Evolutionary conservation across 2,329 filamentous ascomycete genomes (phyloP).

Genomic region (Aureobasidium mangrovei): DNA sequence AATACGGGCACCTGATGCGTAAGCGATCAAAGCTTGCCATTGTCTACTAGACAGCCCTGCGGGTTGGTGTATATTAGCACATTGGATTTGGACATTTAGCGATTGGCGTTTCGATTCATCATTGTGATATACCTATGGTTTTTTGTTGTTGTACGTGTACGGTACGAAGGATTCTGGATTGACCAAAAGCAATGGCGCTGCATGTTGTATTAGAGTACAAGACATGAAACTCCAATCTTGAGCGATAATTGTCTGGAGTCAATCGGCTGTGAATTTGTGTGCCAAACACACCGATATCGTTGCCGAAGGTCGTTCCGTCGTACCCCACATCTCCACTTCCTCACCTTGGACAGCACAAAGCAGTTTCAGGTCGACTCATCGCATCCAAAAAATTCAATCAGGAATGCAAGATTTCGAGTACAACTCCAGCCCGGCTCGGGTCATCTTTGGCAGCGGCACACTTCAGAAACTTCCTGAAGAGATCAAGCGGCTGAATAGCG

Average conservation of each 20-base stretch:
- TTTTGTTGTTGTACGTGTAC: background rate
- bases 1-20: slow-evolving; percentile 32
- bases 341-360: no score
- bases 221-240: no score
- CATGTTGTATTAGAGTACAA: background rate
- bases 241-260: no score
- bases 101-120: background rate
- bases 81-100: slow-evolving; percentile 7
- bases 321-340: no score
- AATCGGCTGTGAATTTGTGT: no score
- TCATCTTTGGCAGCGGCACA: slow-evolving; percentile 50
- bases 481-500: slow-evolving; percentile 38
- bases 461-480: slow-evolving; percentile 40
- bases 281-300: no score
- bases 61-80: background rate
- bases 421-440: slow-evolving; percentile 43
- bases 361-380: no score
- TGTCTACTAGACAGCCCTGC: slow-evolving; percentile 3
- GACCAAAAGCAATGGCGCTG: background rate
- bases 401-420: slow-evolving; percentile 49
- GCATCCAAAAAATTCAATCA: background rate
- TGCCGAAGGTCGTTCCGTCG: no score
- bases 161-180: background rate
- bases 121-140: background rate
- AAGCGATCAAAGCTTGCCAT: slow-evolving; percentile 33